These are phyloP conservation scores for Byssochlamys sp. DNA, from an alignment of 2,329 filamentous ascomycete genomes.

Conservation along the genomic window DNA sequence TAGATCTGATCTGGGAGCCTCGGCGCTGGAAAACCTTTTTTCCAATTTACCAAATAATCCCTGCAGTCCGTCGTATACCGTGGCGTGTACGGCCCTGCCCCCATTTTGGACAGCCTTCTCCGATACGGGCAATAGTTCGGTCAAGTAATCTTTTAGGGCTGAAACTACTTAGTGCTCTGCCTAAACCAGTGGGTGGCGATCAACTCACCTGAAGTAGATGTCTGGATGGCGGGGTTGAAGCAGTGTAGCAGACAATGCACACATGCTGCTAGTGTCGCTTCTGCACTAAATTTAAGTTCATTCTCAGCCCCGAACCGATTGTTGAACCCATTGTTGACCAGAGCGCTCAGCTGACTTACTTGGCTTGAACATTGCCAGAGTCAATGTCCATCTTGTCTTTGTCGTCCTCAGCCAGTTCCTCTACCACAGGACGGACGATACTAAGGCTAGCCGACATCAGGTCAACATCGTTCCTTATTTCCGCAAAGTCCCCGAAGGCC, in stretches of 20 bases:
- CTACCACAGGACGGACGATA: conserved; percentile 55
- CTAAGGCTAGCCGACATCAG: conserved; percentile 57
- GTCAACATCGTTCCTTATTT: conserved; percentile 57
- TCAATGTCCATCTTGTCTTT: conserved; percentile 64
- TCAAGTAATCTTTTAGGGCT: conserved; percentile 23
- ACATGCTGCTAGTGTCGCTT: conserved; percentile 30
- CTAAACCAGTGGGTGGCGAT: conserved; percentile 8
- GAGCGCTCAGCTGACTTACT: conserved; percentile 12
- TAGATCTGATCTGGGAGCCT: conserved; percentile 11
- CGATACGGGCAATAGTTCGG: conserved; percentile 19
- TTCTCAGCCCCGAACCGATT: background rate
- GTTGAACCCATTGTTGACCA: background rate
- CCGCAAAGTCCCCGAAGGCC: conserved; percentile 63
- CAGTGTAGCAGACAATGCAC: conserved; percentile 31
- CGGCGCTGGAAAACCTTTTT: conserved; percentile 13
- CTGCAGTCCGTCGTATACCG: conserved; percentile 27
- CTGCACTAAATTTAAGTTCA: conserved; percentile 13
- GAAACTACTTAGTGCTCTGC: background rate
- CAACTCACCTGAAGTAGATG: conserved; percentile 17
- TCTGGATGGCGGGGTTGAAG: conserved; percentile 20
- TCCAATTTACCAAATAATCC: conserved; percentile 22
- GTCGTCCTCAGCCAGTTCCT: conserved; percentile 42
- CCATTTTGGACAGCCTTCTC: conserved; percentile 22
- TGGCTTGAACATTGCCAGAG: conserved; percentile 34
- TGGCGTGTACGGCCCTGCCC: conserved; percentile 24